Evolutionary conservation across 768 basidiomycete genomes (phyloP).

Genomic region (Boletus rufocinnamomeus): DNA sequence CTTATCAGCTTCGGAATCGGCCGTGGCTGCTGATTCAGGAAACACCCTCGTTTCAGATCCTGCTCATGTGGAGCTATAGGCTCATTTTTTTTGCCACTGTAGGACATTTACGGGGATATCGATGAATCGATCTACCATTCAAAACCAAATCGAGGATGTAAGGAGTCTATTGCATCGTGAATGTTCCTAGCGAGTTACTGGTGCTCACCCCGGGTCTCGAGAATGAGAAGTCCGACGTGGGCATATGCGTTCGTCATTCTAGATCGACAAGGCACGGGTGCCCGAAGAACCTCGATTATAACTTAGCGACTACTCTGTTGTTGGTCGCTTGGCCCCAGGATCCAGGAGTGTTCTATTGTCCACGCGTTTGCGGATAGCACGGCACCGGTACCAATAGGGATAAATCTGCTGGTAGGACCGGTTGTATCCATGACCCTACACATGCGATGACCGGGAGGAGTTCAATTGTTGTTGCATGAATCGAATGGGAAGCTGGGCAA

Average conservation of each 20-base stretch:
- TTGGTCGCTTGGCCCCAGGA: background rate
- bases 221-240: background rate
- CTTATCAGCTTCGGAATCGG: background rate
- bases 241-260: background rate
- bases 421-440: background rate
- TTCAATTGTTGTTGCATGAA: background rate
- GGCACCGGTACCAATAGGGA: too few relatives aligned
- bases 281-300: background rate
- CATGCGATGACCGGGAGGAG: background rate
- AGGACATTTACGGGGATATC: background rate
- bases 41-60: conserved; percentile 2
- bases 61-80: conserved; percentile 23
- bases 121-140: background rate
- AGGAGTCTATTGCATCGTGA: background rate
- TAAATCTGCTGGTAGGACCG: background rate
- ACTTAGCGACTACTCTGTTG: background rate
- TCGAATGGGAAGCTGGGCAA: background rate
- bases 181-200: background rate
- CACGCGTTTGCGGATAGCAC: too few relatives aligned
- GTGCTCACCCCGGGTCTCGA: background rate
- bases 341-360: background rate
- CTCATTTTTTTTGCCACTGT: background rate
- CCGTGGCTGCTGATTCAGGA: background rate
- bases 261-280: background rate
- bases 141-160: background rate